Conservation (phyloP, 106 monocot species). For the Allium cepa region DNA sequence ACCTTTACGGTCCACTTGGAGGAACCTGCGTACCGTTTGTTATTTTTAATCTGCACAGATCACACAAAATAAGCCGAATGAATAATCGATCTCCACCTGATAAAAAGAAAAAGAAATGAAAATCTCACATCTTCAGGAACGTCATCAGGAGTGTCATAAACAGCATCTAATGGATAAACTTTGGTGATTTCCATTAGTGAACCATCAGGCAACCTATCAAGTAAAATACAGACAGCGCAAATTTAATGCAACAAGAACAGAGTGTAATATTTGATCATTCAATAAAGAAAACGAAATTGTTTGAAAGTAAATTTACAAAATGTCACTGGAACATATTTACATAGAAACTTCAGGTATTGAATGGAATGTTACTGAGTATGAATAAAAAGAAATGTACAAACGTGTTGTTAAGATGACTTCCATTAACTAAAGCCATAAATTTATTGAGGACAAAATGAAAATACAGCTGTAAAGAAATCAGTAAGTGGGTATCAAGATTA, state of each 20-base stretch:
- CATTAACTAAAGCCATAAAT: too few species aligned
- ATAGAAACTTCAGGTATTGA: too few species aligned
- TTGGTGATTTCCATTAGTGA: conserved; percentile 85
- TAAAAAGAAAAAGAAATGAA: not conserved
- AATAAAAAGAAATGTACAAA: too few species aligned
- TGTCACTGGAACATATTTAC: too few species aligned
- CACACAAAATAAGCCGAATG: not conserved
- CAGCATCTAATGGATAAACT: conserved; percentile 88
- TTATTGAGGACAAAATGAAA: too few species aligned
- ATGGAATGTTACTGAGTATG: too few species aligned
- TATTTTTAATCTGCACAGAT: conserved; percentile 54
- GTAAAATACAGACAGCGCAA: not conserved
- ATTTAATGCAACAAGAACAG: not conserved
- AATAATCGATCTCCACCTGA: not conserved
- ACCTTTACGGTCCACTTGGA: conserved; percentile 95
- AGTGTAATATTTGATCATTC: not conserved
- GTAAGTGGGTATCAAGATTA: too few species aligned
- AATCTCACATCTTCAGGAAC: conserved; percentile 83
- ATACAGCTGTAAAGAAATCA: too few species aligned
- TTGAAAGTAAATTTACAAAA: too few species aligned
- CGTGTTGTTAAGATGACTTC: too few species aligned
- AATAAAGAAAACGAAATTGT: too few species aligned
- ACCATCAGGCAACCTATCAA: conserved; percentile 71
- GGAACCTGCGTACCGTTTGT: conserved; percentile 76
- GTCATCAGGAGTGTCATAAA: conserved; percentile 76